A percentile compares a stretch with the other conserved stretches of the same genome.
These are phyloP conservation scores for Penicillium sclerotiorum DNA, from an alignment of 2,329 filamentous ascomycete species.

Conservation along the genomic window DNA sequence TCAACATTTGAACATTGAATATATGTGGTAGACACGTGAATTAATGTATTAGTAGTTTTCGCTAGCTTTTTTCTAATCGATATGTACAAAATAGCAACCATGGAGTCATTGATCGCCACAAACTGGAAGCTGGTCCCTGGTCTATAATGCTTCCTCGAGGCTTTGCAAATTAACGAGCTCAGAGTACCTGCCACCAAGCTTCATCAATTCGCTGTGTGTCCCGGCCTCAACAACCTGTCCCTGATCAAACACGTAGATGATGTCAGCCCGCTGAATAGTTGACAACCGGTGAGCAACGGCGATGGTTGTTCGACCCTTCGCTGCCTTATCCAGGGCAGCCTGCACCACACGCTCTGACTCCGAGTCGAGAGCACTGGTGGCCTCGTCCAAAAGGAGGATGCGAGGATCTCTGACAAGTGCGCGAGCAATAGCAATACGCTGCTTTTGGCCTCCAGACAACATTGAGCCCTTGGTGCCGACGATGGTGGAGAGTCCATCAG, in stretches of 20 bases:
- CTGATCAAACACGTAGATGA: slow-evolving; percentile 84
- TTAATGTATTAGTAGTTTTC: too few relatives aligned
- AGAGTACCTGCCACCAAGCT: neutral
- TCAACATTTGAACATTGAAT: too few relatives aligned
- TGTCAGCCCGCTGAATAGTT: slow-evolving; percentile 87
- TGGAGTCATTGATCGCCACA: too few relatives aligned
- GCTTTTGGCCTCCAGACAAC: slow-evolving; percentile 87
- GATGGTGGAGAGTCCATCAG: slow-evolving; percentile 83
- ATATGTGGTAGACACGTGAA: too few relatives aligned
- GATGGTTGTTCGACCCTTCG: slow-evolving; percentile 83
- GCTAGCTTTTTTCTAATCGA: too few relatives aligned
- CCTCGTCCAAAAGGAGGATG: slow-evolving; percentile 83
- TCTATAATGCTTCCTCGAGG: neutral
- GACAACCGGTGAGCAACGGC: slow-evolving; percentile 89
- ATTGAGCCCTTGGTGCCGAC: slow-evolving; percentile 83
- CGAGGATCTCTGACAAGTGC: slow-evolving; percentile 82
- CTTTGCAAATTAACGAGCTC: slow-evolving; percentile 5
- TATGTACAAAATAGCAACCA: too few relatives aligned
- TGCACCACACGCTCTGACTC: slow-evolving; percentile 88
- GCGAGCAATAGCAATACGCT: slow-evolving; percentile 84
- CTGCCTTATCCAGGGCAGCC: slow-evolving; percentile 75
- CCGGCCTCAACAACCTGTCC: slow-evolving; percentile 86
- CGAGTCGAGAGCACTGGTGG: slow-evolving; percentile 82
- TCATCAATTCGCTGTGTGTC: slow-evolving; percentile 56
- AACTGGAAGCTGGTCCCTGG: too few relatives aligned